A percentile compares a stretch with the other conserved stretches of the same genome.
Evolutionary conservation across 73 alveolate species (phyloP).

Genomic region (Tetrahymena borealis): DNA sequence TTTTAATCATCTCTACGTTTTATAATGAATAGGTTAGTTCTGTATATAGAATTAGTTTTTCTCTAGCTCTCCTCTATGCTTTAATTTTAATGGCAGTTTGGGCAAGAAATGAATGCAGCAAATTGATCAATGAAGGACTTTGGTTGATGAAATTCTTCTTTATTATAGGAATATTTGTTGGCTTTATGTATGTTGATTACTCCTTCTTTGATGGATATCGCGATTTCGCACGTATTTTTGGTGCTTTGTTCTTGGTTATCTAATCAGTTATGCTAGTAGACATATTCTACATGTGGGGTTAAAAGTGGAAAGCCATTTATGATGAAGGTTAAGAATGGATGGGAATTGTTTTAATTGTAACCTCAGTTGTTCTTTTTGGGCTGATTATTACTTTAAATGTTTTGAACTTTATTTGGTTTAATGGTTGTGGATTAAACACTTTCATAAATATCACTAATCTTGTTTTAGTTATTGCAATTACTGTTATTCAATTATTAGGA

Average conservation of each 20-base stretch:
- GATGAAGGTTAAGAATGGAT: slow-evolving; percentile 36
- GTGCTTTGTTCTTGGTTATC: slow-evolving; percentile 20
- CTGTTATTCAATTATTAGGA: slow-evolving; percentile 32
- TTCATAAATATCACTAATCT: slow-evolving; percentile 28
- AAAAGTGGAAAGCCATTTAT: slow-evolving; percentile 19
- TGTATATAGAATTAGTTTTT: slow-evolving; percentile 29
- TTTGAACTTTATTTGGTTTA: slow-evolving; percentile 30
- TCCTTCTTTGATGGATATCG: slow-evolving; percentile 26
- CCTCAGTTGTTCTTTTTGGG: slow-evolving; percentile 19
- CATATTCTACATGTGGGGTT: slow-evolving; percentile 43
- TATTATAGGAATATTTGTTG: background rate
- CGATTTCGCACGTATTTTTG: slow-evolving; percentile 18
- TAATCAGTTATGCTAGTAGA: slow-evolving; percentile 32
- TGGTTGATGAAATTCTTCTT: slow-evolving; percentile 16
- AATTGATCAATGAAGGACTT: slow-evolving; percentile 18
- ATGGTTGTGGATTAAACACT: slow-evolving; percentile 33
- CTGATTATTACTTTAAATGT: slow-evolving; percentile 10
- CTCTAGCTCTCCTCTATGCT: slow-evolving; percentile 5
- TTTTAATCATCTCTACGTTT: background rate
- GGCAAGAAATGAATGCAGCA: slow-evolving; percentile 21
- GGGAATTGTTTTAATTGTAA: slow-evolving; percentile 4
- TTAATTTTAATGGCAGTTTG: slow-evolving; percentile 1
- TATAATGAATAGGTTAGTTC: background rate
- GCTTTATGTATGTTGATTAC: background rate
- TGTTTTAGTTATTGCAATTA: slow-evolving; percentile 12